Evolutionary conservation across 2,329 filamentous ascomycete species (phyloP).

Genomic region (Fusarium mangiferae): DNA sequence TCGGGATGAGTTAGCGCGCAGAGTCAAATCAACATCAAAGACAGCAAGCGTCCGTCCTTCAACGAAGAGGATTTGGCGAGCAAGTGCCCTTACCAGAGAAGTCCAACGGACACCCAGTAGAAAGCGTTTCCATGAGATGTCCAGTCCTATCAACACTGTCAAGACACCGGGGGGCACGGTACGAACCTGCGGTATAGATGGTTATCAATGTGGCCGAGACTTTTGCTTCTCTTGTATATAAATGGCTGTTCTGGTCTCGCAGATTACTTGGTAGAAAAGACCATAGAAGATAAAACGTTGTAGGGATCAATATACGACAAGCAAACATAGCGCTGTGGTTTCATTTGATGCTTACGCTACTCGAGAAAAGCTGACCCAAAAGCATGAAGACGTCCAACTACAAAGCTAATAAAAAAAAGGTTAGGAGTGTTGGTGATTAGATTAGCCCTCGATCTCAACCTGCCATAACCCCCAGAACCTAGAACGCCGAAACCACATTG

Average conservation of each 20-base stretch:
- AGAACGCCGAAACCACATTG: constrained; percentile 43
- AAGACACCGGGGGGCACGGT: constrained; percentile 62
- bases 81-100: constrained; percentile 45
- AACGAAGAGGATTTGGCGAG: constrained; percentile 44
- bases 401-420: constrained; percentile 23
- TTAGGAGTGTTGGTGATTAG: constrained; percentile 33
- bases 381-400: constrained; percentile 29
- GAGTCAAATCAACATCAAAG: constrained; percentile 26
- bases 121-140: constrained; percentile 29
- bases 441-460: constrained; percentile 37
- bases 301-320: neutral
- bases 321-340: constrained; percentile 27
- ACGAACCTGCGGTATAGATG: constrained; percentile 64
- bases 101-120: constrained; percentile 42
- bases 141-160: constrained; percentile 40
- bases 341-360: constrained; percentile 42
- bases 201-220: constrained; percentile 64
- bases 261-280: neutral
- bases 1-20: constrained; percentile 47
- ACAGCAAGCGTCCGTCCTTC: constrained; percentile 24
- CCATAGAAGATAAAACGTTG: neutral
- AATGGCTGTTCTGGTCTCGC: neutral
- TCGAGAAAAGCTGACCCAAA: constrained; percentile 39
- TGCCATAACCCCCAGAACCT: constrained; percentile 32
- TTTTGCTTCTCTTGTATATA: constrained; percentile 70